These are phyloP conservation scores for Chaetoscypha palmicola DNA, from an alignment of 2,329 filamentous ascomycete genomes.

Conservation along the genomic window DNA sequence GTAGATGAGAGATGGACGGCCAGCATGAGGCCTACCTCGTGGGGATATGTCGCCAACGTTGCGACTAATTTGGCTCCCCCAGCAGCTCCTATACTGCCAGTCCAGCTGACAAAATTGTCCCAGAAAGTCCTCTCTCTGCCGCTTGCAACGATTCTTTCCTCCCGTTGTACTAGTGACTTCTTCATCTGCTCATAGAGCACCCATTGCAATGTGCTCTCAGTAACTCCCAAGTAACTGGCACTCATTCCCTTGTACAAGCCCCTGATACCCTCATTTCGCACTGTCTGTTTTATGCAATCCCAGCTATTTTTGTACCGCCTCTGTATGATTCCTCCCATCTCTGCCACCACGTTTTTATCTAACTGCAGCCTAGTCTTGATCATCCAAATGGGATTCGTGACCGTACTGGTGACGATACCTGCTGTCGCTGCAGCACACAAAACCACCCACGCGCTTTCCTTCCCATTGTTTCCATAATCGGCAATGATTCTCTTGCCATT, in stretches of 20 bases:
- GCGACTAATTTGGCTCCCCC: constrained; percentile 82
- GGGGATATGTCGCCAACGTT: constrained; percentile 79
- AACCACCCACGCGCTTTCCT: constrained; percentile 70
- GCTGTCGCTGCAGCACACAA: constrained; percentile 68
- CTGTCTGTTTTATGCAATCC: constrained; percentile 78
- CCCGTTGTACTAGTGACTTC: constrained; percentile 57
- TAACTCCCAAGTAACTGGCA: constrained; percentile 84
- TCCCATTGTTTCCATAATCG: constrained; percentile 62
- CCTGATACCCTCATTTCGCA: constrained; percentile 70
- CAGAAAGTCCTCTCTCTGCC: constrained; percentile 59
- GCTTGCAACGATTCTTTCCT: constrained; percentile 48
- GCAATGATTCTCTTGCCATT: constrained; percentile 82
- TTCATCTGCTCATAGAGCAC: constrained; percentile 93
- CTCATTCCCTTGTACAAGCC: constrained; percentile 87
- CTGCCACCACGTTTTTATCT: constrained; percentile 71
- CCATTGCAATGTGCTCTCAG: constrained; percentile 88
- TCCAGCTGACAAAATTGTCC: constrained; percentile 72
- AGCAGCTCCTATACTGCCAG: constrained; percentile 70
- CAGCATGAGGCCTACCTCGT: constrained; percentile 62
- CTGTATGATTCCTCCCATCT: constrained; percentile 43
- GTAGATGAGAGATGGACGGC: too few species aligned
- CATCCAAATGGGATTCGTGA: constrained; percentile 94
- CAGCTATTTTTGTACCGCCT: constrained; percentile 79
- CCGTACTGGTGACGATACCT: constrained; percentile 79
- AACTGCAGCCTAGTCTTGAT: constrained; percentile 90